These are phyloP conservation scores for Mediolabrus comicus DNA, from an alignment of 108 stramenopile genomes.

Conservation along the genomic window DNA sequence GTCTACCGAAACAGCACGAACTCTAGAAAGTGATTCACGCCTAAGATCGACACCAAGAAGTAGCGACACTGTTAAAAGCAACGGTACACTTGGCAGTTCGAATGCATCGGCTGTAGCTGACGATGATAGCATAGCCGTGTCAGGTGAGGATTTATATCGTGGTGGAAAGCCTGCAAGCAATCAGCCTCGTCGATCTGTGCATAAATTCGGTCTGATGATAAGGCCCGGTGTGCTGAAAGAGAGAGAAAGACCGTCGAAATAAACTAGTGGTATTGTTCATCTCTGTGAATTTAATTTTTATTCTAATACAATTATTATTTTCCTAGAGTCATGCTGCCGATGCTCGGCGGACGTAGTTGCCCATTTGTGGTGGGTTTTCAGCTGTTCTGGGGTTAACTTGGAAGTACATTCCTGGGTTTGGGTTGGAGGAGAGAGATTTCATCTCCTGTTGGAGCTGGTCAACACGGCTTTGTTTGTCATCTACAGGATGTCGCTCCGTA, in stretches of 20 bases:
- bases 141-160: conserved; percentile 26
- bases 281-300: neutral
- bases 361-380: neutral
- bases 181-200: conserved; percentile 47
- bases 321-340: neutral
- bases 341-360: neutral
- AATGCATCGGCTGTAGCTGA: neutral
- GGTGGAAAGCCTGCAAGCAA: conserved; percentile 36
- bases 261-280: neutral
- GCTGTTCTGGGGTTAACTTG: neutral
- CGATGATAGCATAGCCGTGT: neutral
- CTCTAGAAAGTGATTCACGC: neutral
- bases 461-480: neutral
- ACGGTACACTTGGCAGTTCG: neutral
- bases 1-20: neutral
- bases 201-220: conserved; percentile 47
- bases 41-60: neutral
- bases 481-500: neutral
- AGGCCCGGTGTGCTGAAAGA: conserved; percentile 36
- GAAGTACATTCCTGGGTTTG: neutral
- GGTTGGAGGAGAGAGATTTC: neutral
- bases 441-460: neutral
- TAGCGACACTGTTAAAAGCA: neutral
- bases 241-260: neutral
- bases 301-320: neutral